Evolutionary conservation across 495 filamentous ascomycete genomes (phyloP).

Genomic region (Cercophora scortea): DNA sequence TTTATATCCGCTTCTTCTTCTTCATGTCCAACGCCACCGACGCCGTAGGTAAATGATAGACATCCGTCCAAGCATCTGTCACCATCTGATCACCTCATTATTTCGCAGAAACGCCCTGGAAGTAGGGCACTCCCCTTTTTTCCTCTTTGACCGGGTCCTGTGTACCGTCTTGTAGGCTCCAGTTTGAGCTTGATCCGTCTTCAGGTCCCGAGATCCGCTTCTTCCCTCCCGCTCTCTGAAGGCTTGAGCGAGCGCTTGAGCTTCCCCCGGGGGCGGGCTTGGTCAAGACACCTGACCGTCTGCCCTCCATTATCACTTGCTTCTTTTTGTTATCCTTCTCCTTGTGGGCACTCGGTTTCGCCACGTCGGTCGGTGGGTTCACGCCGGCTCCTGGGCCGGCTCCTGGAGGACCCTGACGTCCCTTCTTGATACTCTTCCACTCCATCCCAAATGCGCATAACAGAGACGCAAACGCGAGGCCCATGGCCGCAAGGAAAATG

Average conservation of each 20-base stretch:
- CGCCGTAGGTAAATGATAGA: no score
- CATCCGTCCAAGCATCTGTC: no score
- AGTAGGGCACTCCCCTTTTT: no score
- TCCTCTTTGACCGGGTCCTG: no score
- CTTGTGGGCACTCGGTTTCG: background rate
- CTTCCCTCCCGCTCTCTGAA: background rate
- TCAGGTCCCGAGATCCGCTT: no score
- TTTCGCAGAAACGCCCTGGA: no score
- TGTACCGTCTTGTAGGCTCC: no score
- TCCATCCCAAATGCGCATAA: slow-evolving; percentile 49
- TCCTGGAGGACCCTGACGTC: slow-evolving; percentile 8
- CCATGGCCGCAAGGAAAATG: slow-evolving; percentile 46
- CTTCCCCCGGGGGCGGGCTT: background rate
- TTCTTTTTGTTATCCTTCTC: background rate
- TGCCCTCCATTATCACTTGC: background rate
- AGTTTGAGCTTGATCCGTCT: no score
- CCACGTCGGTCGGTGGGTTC: background rate
- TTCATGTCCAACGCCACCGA: no score
- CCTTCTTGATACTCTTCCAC: slow-evolving; percentile 53
- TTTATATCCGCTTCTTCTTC: no score
- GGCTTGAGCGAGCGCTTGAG: background rate
- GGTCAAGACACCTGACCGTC: background rate
- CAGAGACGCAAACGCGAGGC: slow-evolving; percentile 44
- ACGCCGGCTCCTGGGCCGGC: background rate
- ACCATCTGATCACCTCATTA: no score